Conservation (phyloP, 169 alveolate genomes). For the Theileria luwenshuni region DNA sequence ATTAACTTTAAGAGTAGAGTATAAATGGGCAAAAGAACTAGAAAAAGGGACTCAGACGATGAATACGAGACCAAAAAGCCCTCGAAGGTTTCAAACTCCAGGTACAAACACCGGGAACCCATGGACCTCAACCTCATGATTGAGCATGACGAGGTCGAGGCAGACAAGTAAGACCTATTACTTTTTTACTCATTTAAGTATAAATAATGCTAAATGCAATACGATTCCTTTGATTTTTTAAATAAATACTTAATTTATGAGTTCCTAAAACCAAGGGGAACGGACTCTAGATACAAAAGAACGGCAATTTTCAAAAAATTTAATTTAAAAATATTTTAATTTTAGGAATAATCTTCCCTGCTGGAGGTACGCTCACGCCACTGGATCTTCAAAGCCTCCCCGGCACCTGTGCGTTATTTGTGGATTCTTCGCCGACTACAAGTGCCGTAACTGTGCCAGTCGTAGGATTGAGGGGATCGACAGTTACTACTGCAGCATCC, state of each 20-base stretch:
- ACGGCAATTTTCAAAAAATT: too few species aligned
- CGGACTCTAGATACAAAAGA: too few species aligned
- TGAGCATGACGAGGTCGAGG: slow-evolving; percentile 78
- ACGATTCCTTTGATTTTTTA: too few species aligned
- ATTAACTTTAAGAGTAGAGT: not conserved
- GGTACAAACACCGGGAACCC: slow-evolving; percentile 70
- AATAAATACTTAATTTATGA: too few species aligned
- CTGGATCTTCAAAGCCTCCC: slow-evolving; percentile 56
- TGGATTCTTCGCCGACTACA: slow-evolving; percentile 76
- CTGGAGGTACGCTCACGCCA: slow-evolving; percentile 75
- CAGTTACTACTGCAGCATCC: slow-evolving; percentile 71
- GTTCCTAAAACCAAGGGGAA: too few species aligned
- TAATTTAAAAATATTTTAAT: slow-evolving; percentile 1
- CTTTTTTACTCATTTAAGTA: too few species aligned
- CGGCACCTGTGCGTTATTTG: slow-evolving; percentile 76
- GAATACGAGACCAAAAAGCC: slow-evolving; percentile 27
- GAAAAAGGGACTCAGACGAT: slow-evolving; percentile 48
- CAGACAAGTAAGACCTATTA: slow-evolving; percentile 70
- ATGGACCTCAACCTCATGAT: slow-evolving; percentile 71
- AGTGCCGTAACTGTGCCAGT: slow-evolving; percentile 73
- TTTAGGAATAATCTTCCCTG: slow-evolving; percentile 68
- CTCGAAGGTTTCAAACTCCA: not conserved
- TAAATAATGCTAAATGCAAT: too few species aligned
- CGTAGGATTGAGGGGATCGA: slow-evolving; percentile 60
- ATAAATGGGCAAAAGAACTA: slow-evolving; percentile 33